A percentile compares a stretch with the other conserved stretches of the same genome.
Conservation (phyloP, 768 basidiomycete genomes). For the Mycena metata region DNA sequence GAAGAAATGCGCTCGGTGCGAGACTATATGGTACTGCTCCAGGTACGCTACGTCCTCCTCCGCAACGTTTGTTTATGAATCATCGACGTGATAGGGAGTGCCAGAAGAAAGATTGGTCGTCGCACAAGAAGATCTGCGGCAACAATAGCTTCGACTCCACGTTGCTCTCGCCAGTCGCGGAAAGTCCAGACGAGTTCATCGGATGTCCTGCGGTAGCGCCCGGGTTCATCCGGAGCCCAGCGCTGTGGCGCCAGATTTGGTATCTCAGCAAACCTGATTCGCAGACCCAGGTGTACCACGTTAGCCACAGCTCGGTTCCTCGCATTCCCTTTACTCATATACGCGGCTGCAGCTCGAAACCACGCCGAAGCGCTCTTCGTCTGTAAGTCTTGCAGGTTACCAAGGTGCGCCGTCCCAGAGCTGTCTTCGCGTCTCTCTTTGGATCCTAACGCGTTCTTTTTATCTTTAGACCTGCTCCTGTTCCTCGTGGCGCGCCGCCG, state of each 20-base stretch:
- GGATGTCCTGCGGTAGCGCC: slow-evolving; percentile 4
- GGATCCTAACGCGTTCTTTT: too few relatives aligned
- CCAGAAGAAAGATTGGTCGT: slow-evolving; percentile 21
- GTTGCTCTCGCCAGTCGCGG: too few relatives aligned
- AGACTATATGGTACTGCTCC: background rate
- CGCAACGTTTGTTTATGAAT: background rate
- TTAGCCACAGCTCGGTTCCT: background rate
- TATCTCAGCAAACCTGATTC: too few relatives aligned
- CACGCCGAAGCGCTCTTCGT: too few relatives aligned
- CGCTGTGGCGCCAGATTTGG: too few relatives aligned
- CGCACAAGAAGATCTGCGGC: slow-evolving; percentile 1
- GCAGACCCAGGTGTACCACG: slow-evolving; percentile 4
- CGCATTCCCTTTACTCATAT: too few relatives aligned
- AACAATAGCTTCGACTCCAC: too few relatives aligned
- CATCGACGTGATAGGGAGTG: slow-evolving; percentile 8
- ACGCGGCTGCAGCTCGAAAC: too few relatives aligned
- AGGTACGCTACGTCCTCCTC: background rate
- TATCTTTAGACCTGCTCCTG: background rate
- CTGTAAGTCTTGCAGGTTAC: too few relatives aligned
- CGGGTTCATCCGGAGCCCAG: background rate
- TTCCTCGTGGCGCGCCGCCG: slow-evolving; percentile 10
- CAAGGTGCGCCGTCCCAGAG: too few relatives aligned
- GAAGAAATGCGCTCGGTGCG: too few relatives aligned
- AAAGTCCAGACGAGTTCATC: background rate
- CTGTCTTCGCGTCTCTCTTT: too few relatives aligned